Percentiles rank a stretch among this genome's conserved stretches.
Evolutionary conservation across 257 asterid species (phyloP).

Genomic region (Plantago ovata): DNA sequence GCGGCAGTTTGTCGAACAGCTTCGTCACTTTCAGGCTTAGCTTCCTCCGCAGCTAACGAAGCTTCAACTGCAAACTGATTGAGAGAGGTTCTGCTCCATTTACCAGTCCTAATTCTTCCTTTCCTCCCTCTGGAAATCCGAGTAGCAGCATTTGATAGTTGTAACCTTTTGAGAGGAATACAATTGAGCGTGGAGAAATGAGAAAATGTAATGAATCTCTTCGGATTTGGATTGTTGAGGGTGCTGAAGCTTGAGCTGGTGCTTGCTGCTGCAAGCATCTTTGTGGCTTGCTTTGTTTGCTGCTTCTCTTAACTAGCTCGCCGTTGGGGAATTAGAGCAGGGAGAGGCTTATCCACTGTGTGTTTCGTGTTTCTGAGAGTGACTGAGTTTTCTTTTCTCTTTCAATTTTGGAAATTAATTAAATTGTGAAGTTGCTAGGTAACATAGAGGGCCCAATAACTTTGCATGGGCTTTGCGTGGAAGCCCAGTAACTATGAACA

Average conservation of each 20-base stretch:
- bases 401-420: not conserved
- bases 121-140: slow-evolving; percentile 29
- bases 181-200: slow-evolving; percentile 23
- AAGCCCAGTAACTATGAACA: no score
- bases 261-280: slow-evolving; percentile 45
- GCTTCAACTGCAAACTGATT: slow-evolving; percentile 26
- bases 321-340: slow-evolving; percentile 23
- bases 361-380: not conserved
- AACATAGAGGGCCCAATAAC: no score
- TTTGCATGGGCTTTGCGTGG: no score
- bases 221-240: slow-evolving; percentile 18
- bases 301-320: slow-evolving; percentile 17
- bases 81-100: slow-evolving; percentile 21
- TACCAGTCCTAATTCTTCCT: slow-evolving; percentile 19
- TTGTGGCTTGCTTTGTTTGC: slow-evolving; percentile 21
- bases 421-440: not conserved
- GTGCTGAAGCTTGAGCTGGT: slow-evolving; percentile 28
- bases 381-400: not conserved
- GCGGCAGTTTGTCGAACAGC: slow-evolving; percentile 34
- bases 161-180: slow-evolving; percentile 22
- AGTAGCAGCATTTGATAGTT: slow-evolving; percentile 24
- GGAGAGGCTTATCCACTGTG: slow-evolving; percentile 45
- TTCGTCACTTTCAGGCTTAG: slow-evolving; percentile 24
- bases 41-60: slow-evolving; percentile 32
- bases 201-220: slow-evolving; percentile 22